Base-by-base conservation (phyloP, 2,329 filamentous ascomycete species). In the Beauveria australis region DNA sequence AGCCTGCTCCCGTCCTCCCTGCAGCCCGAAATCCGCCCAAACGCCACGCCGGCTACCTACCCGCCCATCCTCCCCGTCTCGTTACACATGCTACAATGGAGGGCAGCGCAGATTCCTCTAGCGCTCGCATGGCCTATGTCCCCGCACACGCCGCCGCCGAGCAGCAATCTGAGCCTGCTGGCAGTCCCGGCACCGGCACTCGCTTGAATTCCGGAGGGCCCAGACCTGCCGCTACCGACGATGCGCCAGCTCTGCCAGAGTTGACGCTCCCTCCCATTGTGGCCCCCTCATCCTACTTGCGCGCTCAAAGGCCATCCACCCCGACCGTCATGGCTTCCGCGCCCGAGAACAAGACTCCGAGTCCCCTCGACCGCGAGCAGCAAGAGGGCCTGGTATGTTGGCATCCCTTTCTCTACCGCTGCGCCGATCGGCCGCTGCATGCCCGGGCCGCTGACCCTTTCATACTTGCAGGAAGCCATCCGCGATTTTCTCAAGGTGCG, bases 401-500 rank as follows among this genome's bases (percentile, higher is more conserved):
- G 28, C 7, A 49, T 10, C 18, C 10, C 10, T 59, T 16, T 19
- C 37, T 33, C 30, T 33, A 49, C 24, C 19, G 28, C 22, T 56
- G 57, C 33, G 22, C 46, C 18, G 12, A 14, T 44, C 43, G 44
- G 26, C 41, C 22, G 19, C 46, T 26, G 3, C 24, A 18, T 51
- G 16, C 14, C 14, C 28, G n/a, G 26, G 44, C 33, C 44, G 41
- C 63, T 65, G 59, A 66, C 59, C 49, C 5, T 14, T 28, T 10
- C 30, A 28, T 14, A 41, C 64, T 60, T 56, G 66, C 75, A 96
- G 92, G 88, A 88, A 79, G 88, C 89, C 64, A 92, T 97, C 69
- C 89, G 94, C 75, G 90, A 96, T 68, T 99, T 99, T 77, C 86
- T 99, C 72, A 96, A 92, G 75, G 89, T 95, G 67, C 89, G 94